Evolutionary conservation across 805 yeast genomes (phyloP).

Genomic region (Candida sonorensis): DNA sequence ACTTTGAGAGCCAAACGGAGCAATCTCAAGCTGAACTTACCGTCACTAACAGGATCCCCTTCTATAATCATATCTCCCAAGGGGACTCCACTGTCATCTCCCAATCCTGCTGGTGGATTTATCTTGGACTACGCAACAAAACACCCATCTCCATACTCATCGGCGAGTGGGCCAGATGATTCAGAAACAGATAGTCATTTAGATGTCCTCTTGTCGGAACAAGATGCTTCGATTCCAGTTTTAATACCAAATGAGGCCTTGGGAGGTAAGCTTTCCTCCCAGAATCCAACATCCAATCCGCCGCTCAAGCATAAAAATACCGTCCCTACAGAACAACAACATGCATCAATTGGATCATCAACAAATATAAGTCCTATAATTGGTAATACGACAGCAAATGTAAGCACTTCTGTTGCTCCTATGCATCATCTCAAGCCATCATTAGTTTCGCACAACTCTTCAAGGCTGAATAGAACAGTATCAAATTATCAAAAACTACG

Average conservation of each 20-base stretch:
- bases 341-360: no score
- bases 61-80: constrained; percentile 26
- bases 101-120: constrained; percentile 13
- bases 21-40: constrained; percentile 19
- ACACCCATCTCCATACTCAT: constrained; percentile 5
- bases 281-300: no score
- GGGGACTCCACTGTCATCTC: constrained; percentile 25
- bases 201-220: constrained; percentile 8
- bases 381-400: not conserved
- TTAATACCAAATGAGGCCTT: no score
- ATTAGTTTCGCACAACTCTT: constrained; percentile 5
- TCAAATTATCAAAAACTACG: constrained; percentile 14
- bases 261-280: no score
- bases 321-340: no score
- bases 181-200: no score
- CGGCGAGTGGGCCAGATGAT: no score
- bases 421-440: constrained; percentile 1
- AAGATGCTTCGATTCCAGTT: no score
- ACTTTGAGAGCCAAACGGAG: constrained; percentile 5
- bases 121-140: constrained; percentile 11
- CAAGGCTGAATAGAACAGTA: constrained; percentile 11
- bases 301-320: not conserved
- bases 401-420: not conserved
- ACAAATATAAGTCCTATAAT: not conserved
- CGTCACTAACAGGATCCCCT: constrained; percentile 11